These are phyloP conservation scores for Acanthamoeba divionensis DNA, from an alignment of 208 protist species.

Conservation along the genomic window DNA sequence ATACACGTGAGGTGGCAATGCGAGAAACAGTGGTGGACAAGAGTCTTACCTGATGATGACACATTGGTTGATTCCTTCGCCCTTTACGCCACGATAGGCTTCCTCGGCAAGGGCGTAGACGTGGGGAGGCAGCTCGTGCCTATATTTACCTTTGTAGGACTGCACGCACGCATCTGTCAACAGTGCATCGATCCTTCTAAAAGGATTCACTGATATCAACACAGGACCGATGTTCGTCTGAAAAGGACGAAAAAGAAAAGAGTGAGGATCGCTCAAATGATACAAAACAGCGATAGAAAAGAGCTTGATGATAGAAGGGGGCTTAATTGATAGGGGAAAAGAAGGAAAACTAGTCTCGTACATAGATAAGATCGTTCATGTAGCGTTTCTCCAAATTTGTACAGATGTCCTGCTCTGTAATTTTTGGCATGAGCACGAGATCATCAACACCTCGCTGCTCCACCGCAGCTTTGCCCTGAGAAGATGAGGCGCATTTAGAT, in stretches of 20 bases:
- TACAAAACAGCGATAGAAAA: neutral
- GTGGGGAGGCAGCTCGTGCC: slow-evolving; percentile 77
- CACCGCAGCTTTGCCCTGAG: neutral
- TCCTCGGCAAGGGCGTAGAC: slow-evolving; percentile 85
- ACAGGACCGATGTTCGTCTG: slow-evolving; percentile 89
- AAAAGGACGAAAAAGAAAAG: neutral
- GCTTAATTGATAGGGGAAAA: neutral
- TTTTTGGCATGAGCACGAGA: slow-evolving; percentile 82
- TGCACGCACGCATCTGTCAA: neutral
- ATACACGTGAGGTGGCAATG: neutral
- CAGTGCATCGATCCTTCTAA: neutral
- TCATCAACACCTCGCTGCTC: slow-evolving; percentile 81
- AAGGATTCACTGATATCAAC: slow-evolving; percentile 89
- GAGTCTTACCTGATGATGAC: slow-evolving; percentile 84
- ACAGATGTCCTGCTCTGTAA: slow-evolving; percentile 83
- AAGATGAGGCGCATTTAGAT: neutral
- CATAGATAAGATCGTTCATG: neutral
- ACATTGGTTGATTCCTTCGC: slow-evolving; percentile 88
- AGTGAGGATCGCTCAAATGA: neutral
- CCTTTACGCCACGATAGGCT: slow-evolving; percentile 83
- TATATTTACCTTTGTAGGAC: neutral
- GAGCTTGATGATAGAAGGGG: neutral
- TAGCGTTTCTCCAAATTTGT: slow-evolving; percentile 77
- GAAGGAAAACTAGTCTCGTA: no score
- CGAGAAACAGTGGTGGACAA: neutral